Evolutionary conservation across 495 filamentous ascomycete genomes (phyloP).

Genomic region (Penicillium steckii): DNA sequence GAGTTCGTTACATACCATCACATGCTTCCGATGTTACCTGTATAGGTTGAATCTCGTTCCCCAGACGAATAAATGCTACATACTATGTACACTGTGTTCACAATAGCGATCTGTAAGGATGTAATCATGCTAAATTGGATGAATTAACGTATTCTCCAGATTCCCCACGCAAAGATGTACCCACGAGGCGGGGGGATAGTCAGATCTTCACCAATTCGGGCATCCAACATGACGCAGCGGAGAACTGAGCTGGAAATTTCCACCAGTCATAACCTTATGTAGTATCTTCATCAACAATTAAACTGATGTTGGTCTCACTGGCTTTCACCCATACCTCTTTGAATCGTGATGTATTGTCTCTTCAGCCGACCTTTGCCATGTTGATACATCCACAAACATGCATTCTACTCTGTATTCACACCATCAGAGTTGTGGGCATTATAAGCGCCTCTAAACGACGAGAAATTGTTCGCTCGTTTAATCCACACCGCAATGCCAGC

Average conservation of each 20-base stretch:
- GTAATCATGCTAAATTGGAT: neutral
- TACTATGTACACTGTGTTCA: no score
- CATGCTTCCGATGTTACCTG: no score
- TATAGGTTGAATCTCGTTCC: no score
- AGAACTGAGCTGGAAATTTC: neutral
- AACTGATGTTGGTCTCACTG: no score
- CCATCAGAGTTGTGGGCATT: neutral
- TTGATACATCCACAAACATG: neutral
- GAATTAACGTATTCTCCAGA: neutral
- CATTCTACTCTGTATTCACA: neutral
- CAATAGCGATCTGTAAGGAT: no score
- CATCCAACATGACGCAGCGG: neutral
- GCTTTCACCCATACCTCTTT: no score
- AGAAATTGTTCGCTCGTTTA: conserved; percentile 7
- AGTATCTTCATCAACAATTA: no score
- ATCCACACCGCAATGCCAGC: conserved; percentile 14
- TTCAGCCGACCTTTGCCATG: neutral
- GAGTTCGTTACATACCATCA: no score
- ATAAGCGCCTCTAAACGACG: conserved; percentile 47
- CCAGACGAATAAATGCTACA: no score
- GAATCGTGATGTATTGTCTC: no score
- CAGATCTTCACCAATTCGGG: neutral
- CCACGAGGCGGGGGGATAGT: neutral
- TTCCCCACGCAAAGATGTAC: neutral
- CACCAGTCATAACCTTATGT: neutral